Conservation (phyloP, 306 rosid species). For the Crataegus laevigata region DNA sequence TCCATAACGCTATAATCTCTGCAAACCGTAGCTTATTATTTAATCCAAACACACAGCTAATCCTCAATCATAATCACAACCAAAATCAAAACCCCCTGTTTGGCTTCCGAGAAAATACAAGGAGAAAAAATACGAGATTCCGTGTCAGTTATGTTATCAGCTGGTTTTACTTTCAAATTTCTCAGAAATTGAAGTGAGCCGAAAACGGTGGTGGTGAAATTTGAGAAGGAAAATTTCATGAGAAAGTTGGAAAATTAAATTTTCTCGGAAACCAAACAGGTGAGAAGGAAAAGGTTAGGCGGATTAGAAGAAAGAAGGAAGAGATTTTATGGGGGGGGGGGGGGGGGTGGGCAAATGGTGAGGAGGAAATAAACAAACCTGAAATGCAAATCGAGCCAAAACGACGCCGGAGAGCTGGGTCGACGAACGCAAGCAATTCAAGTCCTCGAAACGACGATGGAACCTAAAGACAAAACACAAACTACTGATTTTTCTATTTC, state of each 20-base stretch:
- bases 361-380: constrained; percentile 5
- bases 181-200: background rate
- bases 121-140: background rate
- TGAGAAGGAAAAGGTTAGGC: background rate
- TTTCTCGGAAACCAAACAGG: background rate
- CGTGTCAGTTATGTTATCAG: background rate
- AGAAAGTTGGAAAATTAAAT: background rate
- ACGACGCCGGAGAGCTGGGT: constrained; percentile 18
- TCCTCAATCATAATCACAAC: background rate
- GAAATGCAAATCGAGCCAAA: constrained; percentile 9
- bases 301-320: too few species aligned
- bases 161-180: background rate
- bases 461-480: background rate
- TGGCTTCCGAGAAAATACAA: background rate
- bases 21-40: background rate
- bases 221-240: background rate
- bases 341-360: background rate
- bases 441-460: constrained; percentile 17
- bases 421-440: background rate
- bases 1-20: background rate
- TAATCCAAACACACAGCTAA: background rate
- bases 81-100: background rate
- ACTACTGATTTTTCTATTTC: background rate
- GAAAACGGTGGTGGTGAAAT: background rate
- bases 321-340: background rate